Conservation (phyloP, 306 rosid species). For the Prunus davidiana region DNA sequence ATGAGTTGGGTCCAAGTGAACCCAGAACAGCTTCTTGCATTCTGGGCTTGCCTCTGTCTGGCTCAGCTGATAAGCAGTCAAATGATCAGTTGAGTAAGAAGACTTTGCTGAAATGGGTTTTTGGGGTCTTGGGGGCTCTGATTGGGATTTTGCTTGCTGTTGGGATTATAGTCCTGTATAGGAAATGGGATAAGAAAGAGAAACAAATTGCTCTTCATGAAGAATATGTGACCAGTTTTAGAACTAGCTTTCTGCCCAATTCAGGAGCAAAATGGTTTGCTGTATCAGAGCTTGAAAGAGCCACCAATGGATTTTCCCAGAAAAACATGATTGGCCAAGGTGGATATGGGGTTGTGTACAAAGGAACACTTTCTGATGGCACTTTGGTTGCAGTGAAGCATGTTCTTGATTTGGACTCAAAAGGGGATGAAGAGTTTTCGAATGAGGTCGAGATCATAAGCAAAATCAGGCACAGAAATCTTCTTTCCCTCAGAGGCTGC, state of each 20-base stretch:
- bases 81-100: slow-evolving; percentile 13
- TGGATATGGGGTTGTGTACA: slow-evolving; percentile 68
- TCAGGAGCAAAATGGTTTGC: slow-evolving; percentile 72
- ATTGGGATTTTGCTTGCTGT: slow-evolving; percentile 38
- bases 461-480: slow-evolving; percentile 77
- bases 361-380: slow-evolving; percentile 65
- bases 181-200: slow-evolving; percentile 40
- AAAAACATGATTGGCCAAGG: slow-evolving; percentile 70
- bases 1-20: slow-evolving; percentile 58
- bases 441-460: slow-evolving; percentile 78
- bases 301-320: slow-evolving; percentile 62
- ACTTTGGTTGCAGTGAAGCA: slow-evolving; percentile 64
- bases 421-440: slow-evolving; percentile 71
- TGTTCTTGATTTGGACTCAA: slow-evolving; percentile 45
- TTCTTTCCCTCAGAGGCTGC: slow-evolving; percentile 69
- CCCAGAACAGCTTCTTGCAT: slow-evolving; percentile 49
- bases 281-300: slow-evolving; percentile 59
- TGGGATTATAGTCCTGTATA: slow-evolving; percentile 27
- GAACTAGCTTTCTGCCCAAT: slow-evolving; percentile 45
- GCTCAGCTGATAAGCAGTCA: slow-evolving; percentile 15
- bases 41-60: slow-evolving; percentile 45
- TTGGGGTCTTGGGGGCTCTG: slow-evolving; percentile 48
- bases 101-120: slow-evolving; percentile 33
- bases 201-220: slow-evolving; percentile 37
- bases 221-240: slow-evolving; percentile 43